Base-by-base conservation (phyloP, 1,139 yeast species). In the Yamadazyma dendronema region DNA sequence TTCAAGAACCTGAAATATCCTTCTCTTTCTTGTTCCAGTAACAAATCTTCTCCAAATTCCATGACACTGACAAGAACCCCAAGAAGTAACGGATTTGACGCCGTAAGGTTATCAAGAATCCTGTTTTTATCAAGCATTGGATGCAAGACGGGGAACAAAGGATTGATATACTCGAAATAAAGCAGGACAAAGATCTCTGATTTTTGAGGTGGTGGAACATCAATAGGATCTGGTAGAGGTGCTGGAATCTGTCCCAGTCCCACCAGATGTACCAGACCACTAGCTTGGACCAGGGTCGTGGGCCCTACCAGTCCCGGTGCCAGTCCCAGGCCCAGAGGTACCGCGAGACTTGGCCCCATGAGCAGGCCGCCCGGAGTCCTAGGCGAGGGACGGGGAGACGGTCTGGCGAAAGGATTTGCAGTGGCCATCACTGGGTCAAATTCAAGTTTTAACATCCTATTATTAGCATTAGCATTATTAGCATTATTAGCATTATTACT, bases 81-180 rank as follows among this genome's bases (percentile, higher is more conserved):
- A n/a, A 47, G 21, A 3, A 46, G 26, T 11, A 47, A 13, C 6
- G 34, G 13, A 30, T 45, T 42, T 3, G 36, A 24, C 17, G 42
- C 15, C 14, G 32, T 21, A 8, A 44, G n/a, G 28, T 36, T 37
- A 11, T 33, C 30, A 8, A 40, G 12, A 14, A 46, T 28, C 12
- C 31, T 16, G 1, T 39, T 38, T 6, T 42, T 28, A 19, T 42
- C 47, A 5, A 38, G 8, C 3, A 31, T 24, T 1, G 47, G 48
- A 28, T 48, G 49, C 6, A 49, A 33, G 4, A 50, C 40, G 2
- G 53, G 54, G 37, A 48, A 47, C 4, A 48, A 33, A 1, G 54
- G 53, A 31, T 47, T 41, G 15, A 50, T 17, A 25, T 36, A 34
- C 14, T 40, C 38, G 35, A 50, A 49, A 32, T 44, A 50, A 4